These are phyloP conservation scores for Entophlyctis helioformis DNA, from an alignment of 192 early-diverging fungal species.

Conservation along the genomic window DNA sequence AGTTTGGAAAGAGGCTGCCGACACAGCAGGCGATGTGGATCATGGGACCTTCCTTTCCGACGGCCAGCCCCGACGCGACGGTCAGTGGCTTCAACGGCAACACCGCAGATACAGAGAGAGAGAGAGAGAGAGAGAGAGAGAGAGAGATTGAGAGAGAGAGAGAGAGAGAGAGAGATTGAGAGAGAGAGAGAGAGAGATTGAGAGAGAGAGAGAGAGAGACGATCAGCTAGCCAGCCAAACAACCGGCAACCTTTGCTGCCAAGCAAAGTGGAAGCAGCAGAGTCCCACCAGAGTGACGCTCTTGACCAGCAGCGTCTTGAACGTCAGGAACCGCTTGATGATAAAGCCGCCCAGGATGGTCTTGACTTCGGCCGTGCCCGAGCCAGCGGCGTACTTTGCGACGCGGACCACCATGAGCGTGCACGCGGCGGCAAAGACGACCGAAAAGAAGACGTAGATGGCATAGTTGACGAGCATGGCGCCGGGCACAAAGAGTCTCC, in stretches of 20 bases:
- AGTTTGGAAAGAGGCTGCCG: constrained; percentile 78
- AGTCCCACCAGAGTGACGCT: constrained; percentile 59
- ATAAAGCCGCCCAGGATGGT: constrained; percentile 90
- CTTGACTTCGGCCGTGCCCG: constrained; percentile 91
- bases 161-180: no score
- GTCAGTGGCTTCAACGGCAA: constrained; percentile 71
- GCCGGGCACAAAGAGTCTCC: no score
- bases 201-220: no score
- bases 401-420: constrained; percentile 63
- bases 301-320: constrained; percentile 78
- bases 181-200: no score
- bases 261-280: no score
- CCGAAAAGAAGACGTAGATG: constrained; percentile 24
- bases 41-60: constrained; percentile 95
- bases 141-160: no score
- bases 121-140: no score
- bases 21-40: constrained; percentile 85
- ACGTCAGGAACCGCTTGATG: constrained; percentile 75
- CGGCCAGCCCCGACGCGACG: constrained; percentile 76
- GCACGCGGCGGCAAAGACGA: constrained; percentile 56
- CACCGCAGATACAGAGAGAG: no score
- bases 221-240: not conserved
- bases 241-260: no score
- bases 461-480: no score
- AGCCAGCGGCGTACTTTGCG: constrained; percentile 87